These are phyloP conservation scores for Amaranthus tricolor DNA, from an alignment of 179 eudicot species.

Conservation along the genomic window DNA sequence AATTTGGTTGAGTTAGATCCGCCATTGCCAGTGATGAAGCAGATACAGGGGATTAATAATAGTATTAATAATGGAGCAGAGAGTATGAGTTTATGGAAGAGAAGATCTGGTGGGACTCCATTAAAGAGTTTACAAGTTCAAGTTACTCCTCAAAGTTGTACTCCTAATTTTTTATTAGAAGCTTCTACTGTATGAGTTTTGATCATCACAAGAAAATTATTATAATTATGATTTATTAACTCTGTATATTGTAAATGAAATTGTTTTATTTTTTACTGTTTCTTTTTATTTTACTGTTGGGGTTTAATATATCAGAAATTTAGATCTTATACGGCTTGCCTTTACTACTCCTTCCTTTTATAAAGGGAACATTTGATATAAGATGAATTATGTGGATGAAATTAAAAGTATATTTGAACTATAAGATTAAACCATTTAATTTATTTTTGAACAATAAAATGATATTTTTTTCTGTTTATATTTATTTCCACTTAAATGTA, in stretches of 20 bases:
- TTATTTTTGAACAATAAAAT: too few relatives aligned
- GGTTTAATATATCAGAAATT: neutral
- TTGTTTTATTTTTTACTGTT: neutral
- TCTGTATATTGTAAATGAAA: neutral
- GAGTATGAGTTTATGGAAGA: constrained; percentile 57
- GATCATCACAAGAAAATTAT: neutral
- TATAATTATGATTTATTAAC: too few relatives aligned
- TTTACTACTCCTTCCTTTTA: too few relatives aligned
- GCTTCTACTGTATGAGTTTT: constrained; percentile 19
- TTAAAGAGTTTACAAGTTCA: constrained; percentile 52
- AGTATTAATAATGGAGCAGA: constrained; percentile 1
- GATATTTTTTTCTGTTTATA: too few relatives aligned
- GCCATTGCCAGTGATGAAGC: constrained; percentile 74
- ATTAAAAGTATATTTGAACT: too few relatives aligned
- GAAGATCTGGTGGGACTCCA: constrained; percentile 54
- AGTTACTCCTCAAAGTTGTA: constrained; percentile 21
- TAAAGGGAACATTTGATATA: too few relatives aligned
- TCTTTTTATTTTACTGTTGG: neutral
- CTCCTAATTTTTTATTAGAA: neutral
- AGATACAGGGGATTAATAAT: constrained; percentile 13
- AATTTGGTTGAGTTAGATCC: constrained; percentile 67
- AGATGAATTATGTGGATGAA: too few relatives aligned
- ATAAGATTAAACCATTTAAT: too few relatives aligned
- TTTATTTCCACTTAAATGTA: too few relatives aligned
- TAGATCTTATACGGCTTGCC: neutral